phyloP scores from a whole-genome alignment of 139 green algal species.

The Chlorella vulgaris region DNA sequence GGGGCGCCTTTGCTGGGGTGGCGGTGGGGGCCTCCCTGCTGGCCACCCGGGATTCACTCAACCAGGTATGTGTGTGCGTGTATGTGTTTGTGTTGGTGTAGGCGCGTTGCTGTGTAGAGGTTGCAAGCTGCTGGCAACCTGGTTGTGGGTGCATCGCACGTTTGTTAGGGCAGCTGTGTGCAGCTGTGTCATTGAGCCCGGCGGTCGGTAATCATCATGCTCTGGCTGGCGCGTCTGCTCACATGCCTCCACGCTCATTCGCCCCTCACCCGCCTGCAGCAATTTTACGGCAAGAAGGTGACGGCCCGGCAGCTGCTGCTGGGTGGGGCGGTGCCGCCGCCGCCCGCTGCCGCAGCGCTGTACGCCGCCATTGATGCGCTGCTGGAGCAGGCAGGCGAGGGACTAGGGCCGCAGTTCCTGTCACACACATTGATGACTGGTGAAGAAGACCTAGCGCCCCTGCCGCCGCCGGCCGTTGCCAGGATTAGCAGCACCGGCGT shows the following conservation, averaged over 20 bases:
- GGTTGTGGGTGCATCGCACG: too few species aligned
- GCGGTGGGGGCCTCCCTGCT: constrained; percentile 63
- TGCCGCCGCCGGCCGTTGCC: neutral
- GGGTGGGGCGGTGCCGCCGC: constrained; percentile 45
- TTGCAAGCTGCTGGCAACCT: neutral
- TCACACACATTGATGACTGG: neutral
- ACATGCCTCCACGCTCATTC: neutral
- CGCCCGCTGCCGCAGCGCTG: constrained; percentile 60
- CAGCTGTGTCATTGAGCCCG: neutral
- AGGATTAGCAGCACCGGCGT: neutral
- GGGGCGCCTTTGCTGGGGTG: constrained; percentile 67
- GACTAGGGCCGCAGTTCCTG: neutral
- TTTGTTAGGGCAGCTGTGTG: too few species aligned
- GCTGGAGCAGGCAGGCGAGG: constrained; percentile 12
- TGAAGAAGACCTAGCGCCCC: neutral
- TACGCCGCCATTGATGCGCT: constrained; percentile 51
- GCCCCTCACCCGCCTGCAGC: neutral
- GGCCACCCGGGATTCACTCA: constrained; percentile 34
- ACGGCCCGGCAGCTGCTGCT: constrained; percentile 65
- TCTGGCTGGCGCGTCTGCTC: neutral
- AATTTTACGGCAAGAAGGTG: constrained; percentile 67
- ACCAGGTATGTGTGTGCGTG: neutral
- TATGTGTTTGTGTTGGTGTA: neutral
- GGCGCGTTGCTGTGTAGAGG: neutral
- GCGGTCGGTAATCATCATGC: neutral